Evolutionary conservation across 2,329 filamentous ascomycete genomes (phyloP), one percentile per base, ranked within the genome.

Genomic region (Xylaria sp.): DNA sequence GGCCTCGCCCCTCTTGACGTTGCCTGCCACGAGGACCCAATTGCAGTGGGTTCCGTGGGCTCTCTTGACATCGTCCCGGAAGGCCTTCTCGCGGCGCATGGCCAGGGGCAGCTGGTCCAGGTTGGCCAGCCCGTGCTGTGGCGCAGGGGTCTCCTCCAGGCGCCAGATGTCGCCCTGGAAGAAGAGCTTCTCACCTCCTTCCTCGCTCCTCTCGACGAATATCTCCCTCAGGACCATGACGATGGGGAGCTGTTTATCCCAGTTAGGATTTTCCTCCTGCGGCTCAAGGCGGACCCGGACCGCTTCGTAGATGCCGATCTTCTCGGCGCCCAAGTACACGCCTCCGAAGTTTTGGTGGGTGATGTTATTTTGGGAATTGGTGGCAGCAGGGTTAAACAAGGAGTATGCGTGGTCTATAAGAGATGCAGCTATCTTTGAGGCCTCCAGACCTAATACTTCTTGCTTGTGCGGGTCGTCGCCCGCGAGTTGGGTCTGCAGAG

Each of bases 241-340:
- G 34, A 63, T 59, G 1, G 64, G 47, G 71, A 66, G 11, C 64
- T 65, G 13, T 50, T 69, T 61, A 66, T 70, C 48, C 39, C 63
- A 66, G 13, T 66, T 59, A 2, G 71, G 61, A 19, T 69, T 66
- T 17, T 74, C 61, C 19, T 78, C 74, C 1, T 69, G 61, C 1
- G 72, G 69, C 20, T 74, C 68, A 2, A 74, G 71, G 45, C 72
- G 74, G 38, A 82, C 65, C 22, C 82, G 76, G 43, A 85, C 71
- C 2, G 78, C 72, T 48, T 82, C 79, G 26, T 73, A 74, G 5
- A 78, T 63, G 54, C 76, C 72, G 40, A 82, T 69, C 41, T 78
- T 76, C 61, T 82, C 79, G 6, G 78, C 77, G 29, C 79, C 79
- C 9, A 82, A 71, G 64, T 81, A 82, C 38, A 78, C 72, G 21